phyloP scores from a whole-genome alignment of 768 basidiomycete species.

The Agaricus subrufescens region DNA sequence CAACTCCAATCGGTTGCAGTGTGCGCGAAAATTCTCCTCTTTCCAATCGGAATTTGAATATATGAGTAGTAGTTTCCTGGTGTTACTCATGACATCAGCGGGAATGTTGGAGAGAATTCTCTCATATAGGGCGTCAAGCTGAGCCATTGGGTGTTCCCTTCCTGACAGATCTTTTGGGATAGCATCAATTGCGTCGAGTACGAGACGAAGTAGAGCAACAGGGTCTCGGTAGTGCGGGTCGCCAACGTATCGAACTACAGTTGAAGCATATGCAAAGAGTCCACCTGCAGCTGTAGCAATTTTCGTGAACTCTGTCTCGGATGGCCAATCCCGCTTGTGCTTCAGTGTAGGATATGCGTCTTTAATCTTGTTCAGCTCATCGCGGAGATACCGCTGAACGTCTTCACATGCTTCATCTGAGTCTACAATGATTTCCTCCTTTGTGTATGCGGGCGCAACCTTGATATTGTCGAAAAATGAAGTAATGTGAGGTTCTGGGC shows the following conservation, averaged over 20 bases:
- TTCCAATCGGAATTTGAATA: neutral
- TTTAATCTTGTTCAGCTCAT: conserved; percentile 11
- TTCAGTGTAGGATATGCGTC: neutral
- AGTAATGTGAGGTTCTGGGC: conserved; percentile 21
- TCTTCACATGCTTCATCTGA: conserved; percentile 14
- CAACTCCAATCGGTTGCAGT: neutral
- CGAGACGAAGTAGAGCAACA: neutral
- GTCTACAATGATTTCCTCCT: conserved; percentile 1
- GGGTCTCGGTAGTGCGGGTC: conserved; percentile 2
- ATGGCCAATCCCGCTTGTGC: conserved; percentile 15
- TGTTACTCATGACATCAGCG: neutral
- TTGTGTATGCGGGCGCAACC: neutral
- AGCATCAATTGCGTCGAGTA: neutral
- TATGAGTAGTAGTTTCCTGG: neutral
- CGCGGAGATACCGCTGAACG: conserved; percentile 2
- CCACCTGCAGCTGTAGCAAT: conserved; percentile 18
- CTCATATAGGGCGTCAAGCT: neutral
- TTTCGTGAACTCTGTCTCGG: neutral
- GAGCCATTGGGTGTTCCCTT: neutral
- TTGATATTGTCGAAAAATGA: conserved; percentile 2
- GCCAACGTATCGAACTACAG: conserved; percentile 18
- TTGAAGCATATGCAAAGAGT: conserved; percentile 21
- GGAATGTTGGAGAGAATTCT: neutral
- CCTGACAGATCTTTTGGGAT: neutral
- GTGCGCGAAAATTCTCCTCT: neutral